These are phyloP conservation scores for Cephalotrichum gorgonifer DNA, from an alignment of 2,329 filamentous ascomycete genomes.

Conservation along the genomic window DNA sequence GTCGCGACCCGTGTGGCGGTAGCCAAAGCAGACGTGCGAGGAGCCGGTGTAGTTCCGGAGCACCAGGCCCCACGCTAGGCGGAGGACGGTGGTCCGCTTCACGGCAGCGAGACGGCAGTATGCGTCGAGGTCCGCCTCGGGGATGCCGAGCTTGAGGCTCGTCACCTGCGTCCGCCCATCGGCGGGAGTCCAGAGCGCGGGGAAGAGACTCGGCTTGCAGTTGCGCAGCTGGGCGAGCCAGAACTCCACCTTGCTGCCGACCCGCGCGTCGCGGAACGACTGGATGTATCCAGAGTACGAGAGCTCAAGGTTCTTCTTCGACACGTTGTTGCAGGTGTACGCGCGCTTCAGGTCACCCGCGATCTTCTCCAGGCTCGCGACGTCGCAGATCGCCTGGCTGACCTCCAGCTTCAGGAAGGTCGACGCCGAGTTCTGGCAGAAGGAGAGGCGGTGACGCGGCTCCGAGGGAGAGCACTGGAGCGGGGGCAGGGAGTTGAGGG, in stretches of 20 bases:
- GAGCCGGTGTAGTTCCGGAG: constrained; percentile 43
- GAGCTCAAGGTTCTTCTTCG: constrained; percentile 21
- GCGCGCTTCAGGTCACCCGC: constrained; percentile 33
- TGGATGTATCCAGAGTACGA: constrained; percentile 27
- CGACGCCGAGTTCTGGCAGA: constrained; percentile 31
- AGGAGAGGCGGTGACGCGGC: constrained; percentile 38
- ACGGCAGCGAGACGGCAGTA: constrained; percentile 30
- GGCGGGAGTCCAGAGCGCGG: constrained; percentile 16
- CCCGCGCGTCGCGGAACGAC: constrained; percentile 21
- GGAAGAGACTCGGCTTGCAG: constrained; percentile 34
- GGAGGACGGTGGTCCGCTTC: constrained; percentile 38
- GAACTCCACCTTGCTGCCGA: constrained; percentile 27
- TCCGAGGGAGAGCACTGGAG: constrained; percentile 24
- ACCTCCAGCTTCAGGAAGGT: constrained; percentile 39
- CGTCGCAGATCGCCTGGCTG: constrained; percentile 41
- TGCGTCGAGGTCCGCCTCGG: constrained; percentile 26
- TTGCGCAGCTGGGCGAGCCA: constrained; percentile 31
- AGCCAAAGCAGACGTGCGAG: constrained; percentile 45
- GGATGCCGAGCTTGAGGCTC: constrained; percentile 29
- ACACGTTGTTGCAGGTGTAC: constrained; percentile 27
- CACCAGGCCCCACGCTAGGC: constrained; percentile 50
- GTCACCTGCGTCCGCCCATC: constrained; percentile 19
- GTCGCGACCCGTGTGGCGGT: constrained; percentile 32
- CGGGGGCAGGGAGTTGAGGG: constrained; percentile 30
- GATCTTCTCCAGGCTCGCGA: constrained; percentile 31